Conservation (phyloP, 495 filamentous ascomycete genomes). For the Penicillium fimorum region DNA sequence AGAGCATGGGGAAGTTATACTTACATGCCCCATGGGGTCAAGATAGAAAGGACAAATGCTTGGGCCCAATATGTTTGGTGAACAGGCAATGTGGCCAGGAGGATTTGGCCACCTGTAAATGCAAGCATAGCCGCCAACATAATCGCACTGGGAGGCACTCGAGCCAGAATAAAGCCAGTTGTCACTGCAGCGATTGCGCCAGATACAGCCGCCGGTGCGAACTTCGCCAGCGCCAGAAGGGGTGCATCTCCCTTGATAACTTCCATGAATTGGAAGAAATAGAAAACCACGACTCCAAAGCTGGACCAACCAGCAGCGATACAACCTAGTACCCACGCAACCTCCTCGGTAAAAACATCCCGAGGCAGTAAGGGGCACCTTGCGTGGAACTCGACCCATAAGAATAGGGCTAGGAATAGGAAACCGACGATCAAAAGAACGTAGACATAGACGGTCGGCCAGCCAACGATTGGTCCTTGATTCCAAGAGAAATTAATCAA, state of each 20-base stretch:
- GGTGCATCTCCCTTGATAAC: slow-evolving; percentile 45
- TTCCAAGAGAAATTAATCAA: slow-evolving; percentile 63
- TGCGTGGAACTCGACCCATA: slow-evolving; percentile 46
- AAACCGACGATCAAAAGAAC: slow-evolving; percentile 56
- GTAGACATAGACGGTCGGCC: slow-evolving; percentile 53
- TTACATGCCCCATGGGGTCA: slow-evolving; percentile 57
- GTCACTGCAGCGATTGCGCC: slow-evolving; percentile 50
- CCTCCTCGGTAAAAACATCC: slow-evolving; percentile 46
- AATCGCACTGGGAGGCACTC: slow-evolving; percentile 42
- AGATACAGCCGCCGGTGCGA: slow-evolving; percentile 42
- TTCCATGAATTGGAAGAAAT: slow-evolving; percentile 55
- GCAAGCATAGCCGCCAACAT: slow-evolving; percentile 50
- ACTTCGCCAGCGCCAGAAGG: slow-evolving; percentile 48
- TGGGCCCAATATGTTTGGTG: slow-evolving; percentile 43
- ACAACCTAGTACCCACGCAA: slow-evolving; percentile 54
- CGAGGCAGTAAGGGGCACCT: slow-evolving; percentile 55
- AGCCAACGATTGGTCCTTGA: slow-evolving; percentile 58
- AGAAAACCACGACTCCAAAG: slow-evolving; percentile 62
- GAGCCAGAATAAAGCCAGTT: slow-evolving; percentile 46
- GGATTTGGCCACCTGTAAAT: slow-evolving; percentile 43
- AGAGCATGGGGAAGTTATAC: slow-evolving; percentile 14
- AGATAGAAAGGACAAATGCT: slow-evolving; percentile 44
- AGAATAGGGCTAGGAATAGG: slow-evolving; percentile 49
- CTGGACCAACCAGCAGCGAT: slow-evolving; percentile 58
- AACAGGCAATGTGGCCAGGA: slow-evolving; percentile 17